Conservation (phyloP, 805 yeast species). For the Schwanniomyces polymorphus region DNA sequence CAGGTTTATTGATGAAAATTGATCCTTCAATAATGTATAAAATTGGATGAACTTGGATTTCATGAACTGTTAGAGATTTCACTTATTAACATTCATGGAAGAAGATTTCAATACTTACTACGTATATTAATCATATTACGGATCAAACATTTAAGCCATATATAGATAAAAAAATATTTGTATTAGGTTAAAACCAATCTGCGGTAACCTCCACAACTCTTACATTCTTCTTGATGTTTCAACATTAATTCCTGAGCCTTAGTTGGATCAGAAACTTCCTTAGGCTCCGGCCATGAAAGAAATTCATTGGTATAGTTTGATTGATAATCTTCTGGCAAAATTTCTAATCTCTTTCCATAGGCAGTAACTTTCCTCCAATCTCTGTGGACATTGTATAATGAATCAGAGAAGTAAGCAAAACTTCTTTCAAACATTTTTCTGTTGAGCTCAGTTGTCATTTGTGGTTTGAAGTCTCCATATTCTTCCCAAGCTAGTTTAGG, state of each 20-base stretch:
- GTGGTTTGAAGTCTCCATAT: slow-evolving; percentile 48
- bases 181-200: slow-evolving; percentile 30
- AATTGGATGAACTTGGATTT: too few relatives aligned
- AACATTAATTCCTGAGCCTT: slow-evolving; percentile 50
- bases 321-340: slow-evolving; percentile 48
- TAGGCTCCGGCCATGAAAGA: slow-evolving; percentile 50
- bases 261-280: slow-evolving; percentile 46
- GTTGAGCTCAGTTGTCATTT: slow-evolving; percentile 40
- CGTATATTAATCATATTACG: neutral
- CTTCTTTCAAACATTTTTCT: slow-evolving; percentile 52
- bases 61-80: too few relatives aligned
- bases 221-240: slow-evolving; percentile 46
- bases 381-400: slow-evolving; percentile 53
- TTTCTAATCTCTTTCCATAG: slow-evolving; percentile 54
- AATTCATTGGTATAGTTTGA: slow-evolving; percentile 54
- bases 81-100: neutral
- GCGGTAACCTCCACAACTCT: slow-evolving; percentile 48
- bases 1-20: too few relatives aligned
- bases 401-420: slow-evolving; percentile 54
- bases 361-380: slow-evolving; percentile 59
- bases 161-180: neutral
- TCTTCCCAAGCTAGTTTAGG: slow-evolving; percentile 50
- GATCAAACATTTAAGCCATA: neutral
- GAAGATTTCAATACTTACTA: neutral
- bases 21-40: too few relatives aligned